Percentiles rank a stretch among this genome's conserved stretches.
phyloP scores from a whole-genome alignment of 495 filamentous ascomycete genomes.

The Lepidopterella palustris region DNA sequence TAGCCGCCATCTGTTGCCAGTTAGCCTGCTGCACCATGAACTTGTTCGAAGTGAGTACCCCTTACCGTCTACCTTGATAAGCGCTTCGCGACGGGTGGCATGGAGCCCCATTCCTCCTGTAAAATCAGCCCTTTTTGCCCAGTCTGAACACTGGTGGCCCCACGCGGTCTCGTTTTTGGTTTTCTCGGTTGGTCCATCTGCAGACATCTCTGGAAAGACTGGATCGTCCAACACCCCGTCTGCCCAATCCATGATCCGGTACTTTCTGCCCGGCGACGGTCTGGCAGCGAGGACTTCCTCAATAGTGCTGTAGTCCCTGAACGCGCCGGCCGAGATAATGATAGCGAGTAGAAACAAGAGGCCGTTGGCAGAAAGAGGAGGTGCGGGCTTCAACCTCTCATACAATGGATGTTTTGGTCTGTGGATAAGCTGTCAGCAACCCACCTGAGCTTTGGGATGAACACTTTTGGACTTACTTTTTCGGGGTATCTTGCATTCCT shows the following conservation, averaged over 20 bases:
- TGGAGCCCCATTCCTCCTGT: conserved; percentile 13
- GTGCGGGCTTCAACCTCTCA: not conserved
- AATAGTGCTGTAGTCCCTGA: conserved; percentile 11
- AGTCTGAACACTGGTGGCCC: conserved; percentile 12
- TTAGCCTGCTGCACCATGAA: conserved; percentile 16
- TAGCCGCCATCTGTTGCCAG: conserved; percentile 18
- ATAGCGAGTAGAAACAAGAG: conserved; percentile 17
- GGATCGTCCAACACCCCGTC: conserved; percentile 6
- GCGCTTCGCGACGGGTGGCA: conserved; percentile 11
- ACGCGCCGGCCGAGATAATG: conserved; percentile 9
- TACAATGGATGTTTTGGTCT: not conserved
- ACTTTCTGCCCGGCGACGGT: conserved; percentile 10
- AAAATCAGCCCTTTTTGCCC: conserved; percentile 17
- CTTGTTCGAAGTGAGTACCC: not conserved
- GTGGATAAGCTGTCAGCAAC: not conserved
- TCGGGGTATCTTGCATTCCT: not conserved
- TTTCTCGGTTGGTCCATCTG: conserved; percentile 19
- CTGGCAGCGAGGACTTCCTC: conserved; percentile 6
- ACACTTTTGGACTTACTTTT: not conserved
- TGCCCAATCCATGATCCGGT: conserved; percentile 13
- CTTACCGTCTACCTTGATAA: conserved; percentile 21
- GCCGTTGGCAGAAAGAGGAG: conserved; percentile 11
- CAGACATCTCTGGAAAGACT: conserved; percentile 16
- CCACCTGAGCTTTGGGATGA: not conserved
- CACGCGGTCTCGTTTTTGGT: conserved; percentile 14